Base-by-base conservation (phyloP, 768 basidiomycete species). In the Hygrocybe punicea region DNA sequence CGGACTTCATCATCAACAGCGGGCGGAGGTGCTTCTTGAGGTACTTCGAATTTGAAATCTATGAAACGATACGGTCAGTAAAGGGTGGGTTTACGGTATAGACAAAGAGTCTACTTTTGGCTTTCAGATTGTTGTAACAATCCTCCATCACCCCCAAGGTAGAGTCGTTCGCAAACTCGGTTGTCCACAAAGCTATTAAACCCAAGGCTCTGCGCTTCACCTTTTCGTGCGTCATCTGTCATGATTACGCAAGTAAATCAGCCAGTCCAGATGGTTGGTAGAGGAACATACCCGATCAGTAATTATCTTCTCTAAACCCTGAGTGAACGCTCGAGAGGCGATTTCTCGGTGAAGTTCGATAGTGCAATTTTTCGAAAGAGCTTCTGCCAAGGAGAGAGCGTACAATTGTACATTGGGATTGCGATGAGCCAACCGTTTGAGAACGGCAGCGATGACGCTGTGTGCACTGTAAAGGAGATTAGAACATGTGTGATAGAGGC, bases 321-420 rank as follows among this genome's bases (percentile, higher is more conserved):
- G 84, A 1, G 94, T 98, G 77, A 97, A 99, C 3, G 91, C 89
- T 51, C 91, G 82, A 19, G 89, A 91, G 0, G 93, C 87, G 51
- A 99, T 78, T 71, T 99, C 96, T 46, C 88, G 81, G 69, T 94
- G 85, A 10, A 98, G 74, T 23, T 84, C 79, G 60, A 87, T 79
- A 2, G 84, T 84, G 63, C 92, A 92, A 73, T 99, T 99, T 82
- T 95, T 96, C 36, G 87, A 86, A 10, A 99, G 79, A 0, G 94
- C 83, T 67, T 98, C 96, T 2, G 87, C 81, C 16, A 98, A 80
- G 1, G 91, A 84, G 4, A 99, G 83, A 5, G 96, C 83, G 66
- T 95, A 98, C 1, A 98, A 82, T 73, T 99, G 97, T 2, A 99
- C 97, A 63, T 96, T 99, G 2, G 97, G 89, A 69, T 91, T 97